These are phyloP conservation scores for Sindora glabra DNA, from an alignment of 306 rosid species.

Conservation along the genomic window DNA sequence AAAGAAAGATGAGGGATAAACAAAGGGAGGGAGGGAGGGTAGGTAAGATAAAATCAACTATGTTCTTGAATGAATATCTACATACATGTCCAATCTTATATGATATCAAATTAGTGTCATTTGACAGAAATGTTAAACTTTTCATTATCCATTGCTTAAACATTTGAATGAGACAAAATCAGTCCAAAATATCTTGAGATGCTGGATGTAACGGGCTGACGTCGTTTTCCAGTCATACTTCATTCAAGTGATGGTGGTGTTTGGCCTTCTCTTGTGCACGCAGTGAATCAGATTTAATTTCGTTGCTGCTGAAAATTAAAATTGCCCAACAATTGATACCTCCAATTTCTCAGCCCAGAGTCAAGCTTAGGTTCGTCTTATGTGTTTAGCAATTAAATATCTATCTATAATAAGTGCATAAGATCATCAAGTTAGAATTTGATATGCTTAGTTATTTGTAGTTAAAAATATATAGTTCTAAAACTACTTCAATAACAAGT, in stretches of 20 bases:
- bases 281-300: background rate
- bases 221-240: conserved; percentile 19
- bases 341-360: background rate
- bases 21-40: background rate
- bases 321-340: conserved; percentile 8
- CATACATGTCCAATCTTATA: background rate
- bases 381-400: background rate
- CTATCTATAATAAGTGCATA: background rate
- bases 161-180: conserved; percentile 19
- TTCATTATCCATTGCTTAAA: too few species aligned
- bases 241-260: background rate
- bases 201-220: conserved; percentile 5
- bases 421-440: background rate
- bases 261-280: background rate
- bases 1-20: too few species aligned
- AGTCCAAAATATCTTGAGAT: conserved; percentile 5
- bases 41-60: too few species aligned
- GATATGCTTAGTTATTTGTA: background rate
- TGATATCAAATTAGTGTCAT: background rate
- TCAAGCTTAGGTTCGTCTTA: background rate
- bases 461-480: too few species aligned
- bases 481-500: too few species aligned
- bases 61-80: background rate
- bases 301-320: background rate
- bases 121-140: background rate